Base-by-base conservation (phyloP, 345 rosid genomes). In the Populus euphratica region DNA sequence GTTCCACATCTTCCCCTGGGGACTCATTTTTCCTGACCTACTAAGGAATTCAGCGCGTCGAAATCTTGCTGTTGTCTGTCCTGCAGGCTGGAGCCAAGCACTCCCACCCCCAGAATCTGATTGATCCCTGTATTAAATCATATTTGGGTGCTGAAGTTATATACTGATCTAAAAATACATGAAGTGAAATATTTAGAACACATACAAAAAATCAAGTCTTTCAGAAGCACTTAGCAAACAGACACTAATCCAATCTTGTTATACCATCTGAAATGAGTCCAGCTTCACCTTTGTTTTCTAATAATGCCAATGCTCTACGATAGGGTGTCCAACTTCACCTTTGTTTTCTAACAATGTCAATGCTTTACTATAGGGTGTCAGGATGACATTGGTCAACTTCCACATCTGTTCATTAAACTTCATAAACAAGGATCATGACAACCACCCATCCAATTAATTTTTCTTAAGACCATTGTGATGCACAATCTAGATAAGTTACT, bases 11-110 rank as follows among this genome's bases (percentile, higher is more conserved):
- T 73, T 85, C 68, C 88, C 83, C 77, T 82, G 82, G 43, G 87
- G 76, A 49, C 86, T 80, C 78, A 71, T 85, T 62, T 64, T 77
- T 4, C 86, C 82, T 43, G 92, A 79, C 85, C 90, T 89, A 75
- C 93, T 81, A 73, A 87, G 88, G 73, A 96, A 96, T 70, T 92
- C 97, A 71, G 94, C 89, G 66, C 86, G 86, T 31, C 87, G 85
- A 59, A 77, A 84, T 87, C 54, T 84, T 21, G 76, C 65, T 38
- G 74, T 68, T 52, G 67, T 68, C 72, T 49, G 86, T 25, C 77
- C 70, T 2, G 82, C 70, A 9, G 8, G 68, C 23, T 65, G 76
- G 35, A 16, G 23, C 75, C 75, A 72, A 77, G 76, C 73, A 82
- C 81, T 86, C 70, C 75, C 68, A 77, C 63, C 66, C 39, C 44